Base-by-base conservation (phyloP, 257 asterid genomes). In the Gardenia jasminoides region DNA sequence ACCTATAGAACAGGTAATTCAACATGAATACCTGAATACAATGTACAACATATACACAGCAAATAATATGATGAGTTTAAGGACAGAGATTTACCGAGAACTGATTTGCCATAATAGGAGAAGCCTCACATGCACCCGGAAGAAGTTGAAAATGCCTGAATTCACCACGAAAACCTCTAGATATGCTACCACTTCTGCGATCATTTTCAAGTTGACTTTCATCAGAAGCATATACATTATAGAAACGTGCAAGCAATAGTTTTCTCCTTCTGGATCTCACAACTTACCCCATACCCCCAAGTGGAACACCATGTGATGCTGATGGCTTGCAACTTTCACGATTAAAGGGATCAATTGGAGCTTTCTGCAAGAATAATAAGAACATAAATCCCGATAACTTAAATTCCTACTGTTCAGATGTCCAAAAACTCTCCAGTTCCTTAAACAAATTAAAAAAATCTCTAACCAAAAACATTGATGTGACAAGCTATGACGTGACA, bases 231-330 rank as follows among this genome's bases (percentile, higher is more conserved):
- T 61, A 70, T 17, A 33, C 66, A 52, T 24, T 10, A 2, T 16
- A 41, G 64, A 12, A 20, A 10, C n/a, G 22, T 11, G 30, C 30
- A 73, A 54, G 15, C n/a, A 79, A 56, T 58, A 47, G 22, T 24
- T 31, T 13, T 62, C 58, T 62, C 56, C 4, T 36, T 3, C 15
- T 72, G 48, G 54, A 31, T 19, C 15, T 9, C 4, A 28, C 20
- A 17, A 68, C 94, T 87, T 83, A 96, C 99, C 98, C 99, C 99
- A 96, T 93, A 80, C 99, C 99, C 80, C 99, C 99, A 43, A 96
- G 93, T 39, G 99, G 99, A 87, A 93, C 98, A 72, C 99, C 99
- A 28, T 89, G 96, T 74, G 99, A 86, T 83, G 97, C 97, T 62
- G 99, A 96, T 69, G 99, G 99, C 82, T 89, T 92, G 91, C 97